Base-by-base conservation (phyloP, 2,329 filamentous ascomycete genomes). In the Lasiodiplodia theobromae region DNA sequence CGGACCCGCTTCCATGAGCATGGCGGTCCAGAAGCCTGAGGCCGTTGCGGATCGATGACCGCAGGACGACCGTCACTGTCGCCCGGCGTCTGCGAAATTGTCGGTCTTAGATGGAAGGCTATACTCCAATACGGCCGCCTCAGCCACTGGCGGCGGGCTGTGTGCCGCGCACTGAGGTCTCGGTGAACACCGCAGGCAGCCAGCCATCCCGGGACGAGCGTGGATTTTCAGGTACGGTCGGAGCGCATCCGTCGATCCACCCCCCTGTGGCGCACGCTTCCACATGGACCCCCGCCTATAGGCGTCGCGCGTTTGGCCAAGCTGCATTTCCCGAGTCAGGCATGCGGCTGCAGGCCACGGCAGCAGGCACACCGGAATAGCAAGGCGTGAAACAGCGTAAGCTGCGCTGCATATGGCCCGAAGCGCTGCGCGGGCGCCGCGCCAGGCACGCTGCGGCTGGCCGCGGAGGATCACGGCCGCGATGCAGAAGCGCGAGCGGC, bases 171-270 rank as follows among this genome's bases (percentile, higher is more conserved):
- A 64, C 60, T 37, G 60, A 64, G 60, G 60, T 64, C 23, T 64
- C 60, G 60, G 60, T 64, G 60, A 64, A 64, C 60, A 64, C 60
- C 60, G 60, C 60, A 64, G 60, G 44, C 7, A 40, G 60, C 60
- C n/a, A 64, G 60, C 60, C 60, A 64, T 64, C 44, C 60, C 60
- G 34, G 60, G 47, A 52, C 11, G 47, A 52, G 60, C 44, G 60
- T 38, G 28, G 60, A 64, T 64, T 64, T 64, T 64, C 60, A 64
- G 60, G 60, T 64, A 64, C 60, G 31, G 60, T 64, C 60, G 60
- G 60, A 52, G 60, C 60, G 60, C 60, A 64, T 64, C 60, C 60
- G 60, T 64, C 60, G 60, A 64, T 64, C 60, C 60, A 52, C 44
- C 44, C 60, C 60, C 60, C 60, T 64, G 60, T 64, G 60, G 60